Evolutionary conservation across 345 rosid species (phyloP), one percentile per base, ranked within the genome.

Genomic region (Crucihimalaya himalaica): DNA sequence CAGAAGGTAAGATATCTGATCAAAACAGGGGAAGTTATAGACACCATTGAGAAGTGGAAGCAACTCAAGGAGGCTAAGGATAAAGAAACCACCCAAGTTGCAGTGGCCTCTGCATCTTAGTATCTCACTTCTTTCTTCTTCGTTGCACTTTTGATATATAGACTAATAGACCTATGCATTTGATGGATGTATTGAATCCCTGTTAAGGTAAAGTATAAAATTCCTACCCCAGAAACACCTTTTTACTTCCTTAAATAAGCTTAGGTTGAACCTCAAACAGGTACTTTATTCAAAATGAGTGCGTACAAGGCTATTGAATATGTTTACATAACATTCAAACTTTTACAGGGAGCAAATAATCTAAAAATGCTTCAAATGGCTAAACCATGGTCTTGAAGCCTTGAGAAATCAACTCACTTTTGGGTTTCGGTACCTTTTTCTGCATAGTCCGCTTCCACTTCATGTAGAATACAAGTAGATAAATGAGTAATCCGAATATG

Each of bases 1-100:
- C 80, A 70, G 47, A 76, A 82, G 64, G 97, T 88, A 18, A 85
- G 97, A 15, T 91, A 82, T 77, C 86, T 89, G 40, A 76, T 91
- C 74, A 94, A 94, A 84, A 91, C 97, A 0, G 96, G 98, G 8
- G 97, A 94, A 81, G 66, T 94, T 43, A 74, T 94, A 10, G 98
- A 94, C 80, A 81, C 81, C 27, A 58, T 78, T 10, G 90, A 91
- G 72, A 82, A 82, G 80, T 89, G 95, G 97, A 86, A 86, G 79
- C 82, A 81, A 71, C 81, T 91, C 71, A 94, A 88, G 89, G 98
- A 88, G 72, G 81, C 76, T 5, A 70, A 65, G 51, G 68, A 68
- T 62, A 80, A 80, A 77, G 86, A 82, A 81, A 82, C 70, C 42
- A 78, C 87, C 39, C 90, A 86, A 79, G 91, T 81, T 53, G 88